Evolutionary conservation across 495 filamentous ascomycete genomes (phyloP), one percentile per base, ranked within the genome.

Genomic region (Lindgomyces ingoldianus): DNA sequence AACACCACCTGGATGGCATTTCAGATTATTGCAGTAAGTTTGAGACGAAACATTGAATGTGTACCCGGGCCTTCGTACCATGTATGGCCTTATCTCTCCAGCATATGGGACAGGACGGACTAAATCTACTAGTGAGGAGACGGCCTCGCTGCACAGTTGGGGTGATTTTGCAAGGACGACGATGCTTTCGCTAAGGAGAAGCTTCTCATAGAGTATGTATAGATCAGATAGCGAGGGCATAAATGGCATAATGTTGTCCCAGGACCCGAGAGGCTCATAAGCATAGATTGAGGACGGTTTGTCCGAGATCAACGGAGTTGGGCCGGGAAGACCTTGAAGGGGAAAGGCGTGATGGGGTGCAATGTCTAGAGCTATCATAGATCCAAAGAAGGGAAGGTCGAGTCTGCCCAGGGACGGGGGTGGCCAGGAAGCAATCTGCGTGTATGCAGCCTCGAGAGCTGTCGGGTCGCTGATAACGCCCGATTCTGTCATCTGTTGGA

Each of bases 51-150:
- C n/a, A n/a, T n/a, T n/a, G n/a, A n/a, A n/a, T n/a, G n/a, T n/a
- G n/a, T n/a, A n/a, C n/a, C n/a, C n/a, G n/a, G n/a, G n/a, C n/a
- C n/a, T n/a, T n/a, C n/a, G n/a, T n/a, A n/a, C n/a, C 57, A 73
- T 62, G 48, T 74, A 75, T 21, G 73, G 73, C 52, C 62, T 61
- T 24, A 60, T 53, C 1, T 62, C 64, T 25, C 72, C 73, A 25
- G 72, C 72, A 49, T 74, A 75, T 10, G 73, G 73, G 19, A 74
- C 62, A 8, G 73, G 73, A 12, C 70, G 67, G 33, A 74, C 67
- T 9, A 75, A 64, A 42, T 75, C 73, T 16, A 74, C 59, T 16
- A 74, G 46, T 10, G 66, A 61, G 25, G 70, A 73, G 6, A 74
- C 59, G 22, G 67, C 60, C 27, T 75, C 72, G 36, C 69, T 70